Conservation (phyloP, 1,284 basidiomycete genomes). For the Trametes polyzona region DNA sequence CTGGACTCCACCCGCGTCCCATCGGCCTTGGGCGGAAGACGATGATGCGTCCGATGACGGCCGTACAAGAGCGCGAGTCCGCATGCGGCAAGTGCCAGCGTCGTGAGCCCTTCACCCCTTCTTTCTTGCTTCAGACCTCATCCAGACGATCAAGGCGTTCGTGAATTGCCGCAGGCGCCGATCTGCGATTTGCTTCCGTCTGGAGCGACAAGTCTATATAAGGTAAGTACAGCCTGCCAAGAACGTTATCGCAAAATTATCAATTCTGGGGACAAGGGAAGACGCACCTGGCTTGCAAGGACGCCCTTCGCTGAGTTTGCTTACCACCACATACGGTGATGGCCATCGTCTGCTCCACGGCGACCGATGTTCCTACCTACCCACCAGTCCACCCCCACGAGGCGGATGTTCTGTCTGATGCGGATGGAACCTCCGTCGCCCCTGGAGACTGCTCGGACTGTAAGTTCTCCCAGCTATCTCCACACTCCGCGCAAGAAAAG, state of each 20-base stretch:
- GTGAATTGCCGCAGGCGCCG: not conserved
- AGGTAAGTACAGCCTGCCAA: not conserved
- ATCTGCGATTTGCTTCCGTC: not conserved
- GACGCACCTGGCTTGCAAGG: no score
- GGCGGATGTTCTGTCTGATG: no score
- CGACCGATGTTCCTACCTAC: no score
- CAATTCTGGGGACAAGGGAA: no score
- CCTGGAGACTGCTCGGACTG: no score
- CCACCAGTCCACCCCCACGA: no score
- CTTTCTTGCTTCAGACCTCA: conserved; percentile 7
- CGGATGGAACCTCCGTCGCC: no score
- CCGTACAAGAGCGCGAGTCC: not conserved
- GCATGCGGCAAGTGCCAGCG: not conserved
- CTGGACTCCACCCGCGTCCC: not conserved
- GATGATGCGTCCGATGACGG: not conserved
- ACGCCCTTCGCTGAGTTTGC: no score
- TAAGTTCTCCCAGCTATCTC: no score
- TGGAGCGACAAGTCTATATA: not conserved
- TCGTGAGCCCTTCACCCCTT: not conserved
- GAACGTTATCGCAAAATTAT: not conserved
- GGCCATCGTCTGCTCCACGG: no score
- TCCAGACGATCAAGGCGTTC: not conserved
- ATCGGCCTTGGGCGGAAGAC: not conserved
- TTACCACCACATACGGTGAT: no score
- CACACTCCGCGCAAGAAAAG: no score